Base-by-base conservation (phyloP, 305 asterid species). In the Salvia sclarea region DNA sequence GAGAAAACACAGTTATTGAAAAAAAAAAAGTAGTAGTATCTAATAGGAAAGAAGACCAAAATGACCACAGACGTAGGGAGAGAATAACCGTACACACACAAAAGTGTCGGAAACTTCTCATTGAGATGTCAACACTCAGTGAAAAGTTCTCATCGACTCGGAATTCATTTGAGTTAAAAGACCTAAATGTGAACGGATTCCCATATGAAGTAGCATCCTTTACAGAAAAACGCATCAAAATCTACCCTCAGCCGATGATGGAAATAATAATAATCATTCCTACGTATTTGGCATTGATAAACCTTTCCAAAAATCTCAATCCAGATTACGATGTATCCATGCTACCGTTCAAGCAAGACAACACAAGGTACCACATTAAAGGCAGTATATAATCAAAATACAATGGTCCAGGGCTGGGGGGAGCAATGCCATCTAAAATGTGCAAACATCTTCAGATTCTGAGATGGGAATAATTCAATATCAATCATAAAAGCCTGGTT, bases 171-270 rank as follows among this genome's bases (percentile, higher is more conserved):
- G 8, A 25, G 37, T 57, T 16, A 21, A 25, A 72, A 16, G 60
- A 31, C 35, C 25, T 53, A 37, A 1, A 21, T 21, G 8, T 17
- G 24, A 37, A 48, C 25, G 28, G 9, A 45, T 35, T 22, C 18
- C 38, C 0, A 55, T 43, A 55, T 22, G 55, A 72, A 64, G 30
- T 48, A 30, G 60, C 66, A 55, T 31, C 8, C 52, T 44, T 64
- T 22, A 21, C 22, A 21, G 53, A 20, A 33, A 43, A 50, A 17
- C 13, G 61, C 71, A 64, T n/a, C 44, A n/a, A 47, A 43, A 22
- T 17, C 17, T 21, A n/a, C 13, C 60, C 21, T 44, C 41, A 31
- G 24, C 53, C 14, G 52, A 72, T 38, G 33, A 48, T 30, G 50
- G 17, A 55, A 11, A 45, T 9, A 44, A 41, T 22, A 17, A 52